A percentile compares a stretch with the other conserved stretches of the same genome.
phyloP scores from a whole-genome alignment of 306 rosid species.

The Arachis stenosperma region DNA sequence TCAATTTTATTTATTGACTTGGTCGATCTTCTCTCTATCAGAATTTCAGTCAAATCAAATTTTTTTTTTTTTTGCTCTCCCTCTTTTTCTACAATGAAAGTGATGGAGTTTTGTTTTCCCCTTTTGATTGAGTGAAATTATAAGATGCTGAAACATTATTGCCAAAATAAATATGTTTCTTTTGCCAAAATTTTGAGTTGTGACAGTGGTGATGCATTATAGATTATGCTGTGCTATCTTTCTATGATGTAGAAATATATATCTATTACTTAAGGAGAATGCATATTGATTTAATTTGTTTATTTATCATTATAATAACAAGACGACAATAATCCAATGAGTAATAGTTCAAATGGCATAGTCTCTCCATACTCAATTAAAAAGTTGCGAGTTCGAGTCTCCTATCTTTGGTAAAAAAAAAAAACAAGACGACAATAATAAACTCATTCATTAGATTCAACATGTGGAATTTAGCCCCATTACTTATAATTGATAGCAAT shows the following conservation, averaged over 20 bases:
- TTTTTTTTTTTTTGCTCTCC: too few relatives aligned
- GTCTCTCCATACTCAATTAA: too few relatives aligned
- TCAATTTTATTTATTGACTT: too few relatives aligned
- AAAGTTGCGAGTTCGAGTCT: too few relatives aligned
- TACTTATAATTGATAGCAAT: conserved; percentile 39
- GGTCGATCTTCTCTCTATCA: too few relatives aligned
- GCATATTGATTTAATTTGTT: conserved; percentile 40
- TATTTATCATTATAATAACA: conserved; percentile 33
- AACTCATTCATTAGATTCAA: conserved; percentile 36
- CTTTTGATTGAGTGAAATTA: background rate
- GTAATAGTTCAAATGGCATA: too few relatives aligned
- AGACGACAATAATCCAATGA: conserved; percentile 34
- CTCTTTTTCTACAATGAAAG: background rate
- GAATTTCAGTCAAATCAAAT: too few relatives aligned
- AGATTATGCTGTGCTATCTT: conserved; percentile 35
- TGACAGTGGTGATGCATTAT: conserved; percentile 31
- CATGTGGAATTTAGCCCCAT: conserved; percentile 38
- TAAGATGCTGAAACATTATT: conserved; percentile 35
- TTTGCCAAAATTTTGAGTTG: conserved; percentile 25
- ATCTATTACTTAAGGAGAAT: conserved; percentile 29
- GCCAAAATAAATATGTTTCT: conserved; percentile 9
- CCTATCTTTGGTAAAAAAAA: too few relatives aligned
- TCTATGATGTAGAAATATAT: conserved; percentile 10
- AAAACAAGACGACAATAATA: conserved; percentile 32
- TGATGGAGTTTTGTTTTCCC: background rate